Conservation (phyloP, 176 grass and related monocot species). For the Cenchrus americanus region DNA sequence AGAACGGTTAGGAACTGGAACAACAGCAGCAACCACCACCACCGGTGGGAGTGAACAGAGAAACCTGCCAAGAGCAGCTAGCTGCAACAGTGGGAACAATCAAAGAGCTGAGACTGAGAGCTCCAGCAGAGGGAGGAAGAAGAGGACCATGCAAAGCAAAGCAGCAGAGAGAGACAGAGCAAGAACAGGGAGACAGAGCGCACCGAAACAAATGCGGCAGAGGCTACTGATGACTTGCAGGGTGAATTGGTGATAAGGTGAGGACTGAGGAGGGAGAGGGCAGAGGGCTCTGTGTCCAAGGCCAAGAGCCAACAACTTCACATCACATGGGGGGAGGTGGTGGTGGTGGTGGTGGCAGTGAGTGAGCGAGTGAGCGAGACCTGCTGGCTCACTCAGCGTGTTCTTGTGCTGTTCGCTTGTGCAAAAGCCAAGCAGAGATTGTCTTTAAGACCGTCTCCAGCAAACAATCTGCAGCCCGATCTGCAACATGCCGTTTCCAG, state of each 20-base stretch:
- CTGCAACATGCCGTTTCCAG: no score
- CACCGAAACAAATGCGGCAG: constrained; percentile 50
- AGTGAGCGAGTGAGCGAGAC: constrained; percentile 17
- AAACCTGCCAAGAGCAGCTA: constrained; percentile 41
- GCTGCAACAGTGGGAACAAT: constrained; percentile 38
- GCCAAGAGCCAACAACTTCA: constrained; percentile 6
- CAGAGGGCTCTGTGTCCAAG: constrained; percentile 50
- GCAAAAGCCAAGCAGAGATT: constrained; percentile 42
- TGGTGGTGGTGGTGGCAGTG: constrained; percentile 27
- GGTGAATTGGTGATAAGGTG: constrained; percentile 42
- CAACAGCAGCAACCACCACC: background rate
- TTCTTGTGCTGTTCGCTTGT: constrained; percentile 35
- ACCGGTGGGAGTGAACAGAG: constrained; percentile 5
- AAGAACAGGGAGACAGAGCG: background rate
- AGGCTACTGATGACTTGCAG: constrained; percentile 28
- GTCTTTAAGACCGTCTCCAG: no score
- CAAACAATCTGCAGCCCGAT: no score
- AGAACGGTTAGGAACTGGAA: constrained; percentile 4
- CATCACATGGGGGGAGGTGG: constrained; percentile 57
- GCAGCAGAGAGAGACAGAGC: background rate
- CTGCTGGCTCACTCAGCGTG: background rate
- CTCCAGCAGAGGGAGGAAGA: background rate
- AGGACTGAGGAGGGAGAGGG: no score
- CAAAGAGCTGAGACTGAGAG: constrained; percentile 45
- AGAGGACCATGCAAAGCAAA: background rate